Evolutionary conservation across 257 asterid species (phyloP), one percentile per base, ranked within the genome.

Genomic region (Penstemon davidsonii): DNA sequence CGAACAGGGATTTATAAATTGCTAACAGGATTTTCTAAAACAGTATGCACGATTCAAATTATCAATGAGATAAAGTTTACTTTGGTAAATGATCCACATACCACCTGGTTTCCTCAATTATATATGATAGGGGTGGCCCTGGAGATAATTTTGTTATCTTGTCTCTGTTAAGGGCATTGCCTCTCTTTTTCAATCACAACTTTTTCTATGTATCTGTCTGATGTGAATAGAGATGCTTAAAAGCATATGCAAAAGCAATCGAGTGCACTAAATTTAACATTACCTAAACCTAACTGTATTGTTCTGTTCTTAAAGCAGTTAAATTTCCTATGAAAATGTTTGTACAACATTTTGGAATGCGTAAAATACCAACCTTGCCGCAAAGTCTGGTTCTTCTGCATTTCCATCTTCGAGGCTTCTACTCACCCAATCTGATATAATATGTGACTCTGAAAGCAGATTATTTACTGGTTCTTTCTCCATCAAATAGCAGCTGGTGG

Each of bases 341-440:
- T 62, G 25, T 10, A 57, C 25, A 66, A 46, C 38, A 58, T 47
- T 41, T 51, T 54, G 62, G 36, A 69, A 73, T 43, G 52, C 18
- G 55, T 8, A 44, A 46, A 51, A 62, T 67, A 87, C 86, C 51
- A 79, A 94, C 99, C 99, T 94, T 53, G 88, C 96, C 78, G 86
- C 98, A 76, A 91, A 94, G 75, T 94, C 99, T 60, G 93, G 85
- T 70, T 91, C 98, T 57, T 15, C 18, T 15, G 78, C 88, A 57
- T 55, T 64, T 60, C 18, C 69, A 43, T 60, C 80, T 50, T 75
- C 78, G 80, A 76, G 83, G 78, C 68, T 84, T 80, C 78, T 82
- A 68, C 85, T 87, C 66, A 76, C 89, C 97, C 97, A 94, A 76
- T 94, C 96, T 59, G 95, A 80, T 80, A 94, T 94, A 76, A 94